Conservation (phyloP, 2,329 filamentous ascomycete genomes). For the Phaeosphaeriaceae sp. region DNA sequence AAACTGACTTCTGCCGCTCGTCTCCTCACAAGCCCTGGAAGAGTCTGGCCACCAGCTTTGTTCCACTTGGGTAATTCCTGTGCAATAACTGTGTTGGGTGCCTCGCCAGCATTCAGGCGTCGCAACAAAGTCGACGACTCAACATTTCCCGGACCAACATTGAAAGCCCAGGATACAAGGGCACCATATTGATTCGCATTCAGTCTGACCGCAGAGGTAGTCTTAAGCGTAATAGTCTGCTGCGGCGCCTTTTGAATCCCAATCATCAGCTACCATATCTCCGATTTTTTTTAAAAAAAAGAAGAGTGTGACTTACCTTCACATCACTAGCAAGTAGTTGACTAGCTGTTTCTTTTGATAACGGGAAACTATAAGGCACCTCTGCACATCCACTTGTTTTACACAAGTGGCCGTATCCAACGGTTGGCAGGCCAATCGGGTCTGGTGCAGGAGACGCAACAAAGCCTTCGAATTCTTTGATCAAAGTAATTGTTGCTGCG, state of each 20-base stretch:
- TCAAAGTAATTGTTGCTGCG: slow-evolving; percentile 42
- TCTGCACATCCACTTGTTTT: slow-evolving; percentile 51
- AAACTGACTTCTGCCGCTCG: slow-evolving; percentile 55
- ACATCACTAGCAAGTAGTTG: slow-evolving; percentile 52
- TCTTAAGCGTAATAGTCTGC: slow-evolving; percentile 27
- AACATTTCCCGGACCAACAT: slow-evolving; percentile 55
- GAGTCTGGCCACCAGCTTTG: slow-evolving; percentile 48
- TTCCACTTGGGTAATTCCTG: slow-evolving; percentile 59
- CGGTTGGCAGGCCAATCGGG: slow-evolving; percentile 55
- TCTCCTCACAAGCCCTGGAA: slow-evolving; percentile 52
- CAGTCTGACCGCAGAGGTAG: slow-evolving; percentile 41
- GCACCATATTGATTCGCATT: slow-evolving; percentile 62
- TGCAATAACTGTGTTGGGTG: slow-evolving; percentile 50
- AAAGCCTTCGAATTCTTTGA: slow-evolving; percentile 50
- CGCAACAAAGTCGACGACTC: slow-evolving; percentile 51
- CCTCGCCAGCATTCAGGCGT: slow-evolving; percentile 55
- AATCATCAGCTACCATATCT: background rate
- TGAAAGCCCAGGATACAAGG: slow-evolving; percentile 60
- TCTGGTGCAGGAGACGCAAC: slow-evolving; percentile 44
- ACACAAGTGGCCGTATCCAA: slow-evolving; percentile 61
- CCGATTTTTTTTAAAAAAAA: background rate
- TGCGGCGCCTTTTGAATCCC: slow-evolving; percentile 20
- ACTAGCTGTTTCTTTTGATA: slow-evolving; percentile 51
- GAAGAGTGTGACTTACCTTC: slow-evolving; percentile 26
- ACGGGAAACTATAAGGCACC: slow-evolving; percentile 55